phyloP scores from a whole-genome alignment of 2,329 filamentous ascomycete genomes.

The Camillea tinctor region DNA sequence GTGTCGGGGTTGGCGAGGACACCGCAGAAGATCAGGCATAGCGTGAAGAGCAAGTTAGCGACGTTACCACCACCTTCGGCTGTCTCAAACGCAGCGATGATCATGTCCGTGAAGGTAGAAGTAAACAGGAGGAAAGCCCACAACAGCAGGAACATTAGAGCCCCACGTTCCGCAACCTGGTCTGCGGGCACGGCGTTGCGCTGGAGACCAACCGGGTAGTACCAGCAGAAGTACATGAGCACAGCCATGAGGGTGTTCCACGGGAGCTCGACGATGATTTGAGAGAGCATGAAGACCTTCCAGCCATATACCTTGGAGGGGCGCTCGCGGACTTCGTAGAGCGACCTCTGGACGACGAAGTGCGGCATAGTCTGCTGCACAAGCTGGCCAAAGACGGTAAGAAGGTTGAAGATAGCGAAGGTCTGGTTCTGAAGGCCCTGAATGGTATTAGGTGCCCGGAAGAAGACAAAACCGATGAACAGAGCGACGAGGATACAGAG shows the following conservation, averaged over 20 bases:
- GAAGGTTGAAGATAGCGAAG: constrained; percentile 81
- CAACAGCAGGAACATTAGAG: constrained; percentile 75
- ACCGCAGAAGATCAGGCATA: constrained; percentile 73
- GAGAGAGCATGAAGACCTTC: constrained; percentile 80
- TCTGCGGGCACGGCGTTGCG: constrained; percentile 63
- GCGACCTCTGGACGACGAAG: constrained; percentile 75
- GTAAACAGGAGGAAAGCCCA: constrained; percentile 76
- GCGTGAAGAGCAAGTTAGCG: constrained; percentile 70
- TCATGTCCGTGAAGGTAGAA: constrained; percentile 75
- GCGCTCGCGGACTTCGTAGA: constrained; percentile 83
- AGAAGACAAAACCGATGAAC: constrained; percentile 83
- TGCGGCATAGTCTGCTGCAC: constrained; percentile 82
- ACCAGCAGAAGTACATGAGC: constrained; percentile 80
- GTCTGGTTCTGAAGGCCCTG: constrained; percentile 84
- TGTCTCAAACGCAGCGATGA: constrained; percentile 72
- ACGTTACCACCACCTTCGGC: constrained; percentile 76
- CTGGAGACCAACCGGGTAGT: constrained; percentile 81
- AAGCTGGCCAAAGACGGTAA: constrained; percentile 78
- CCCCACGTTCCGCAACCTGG: constrained; percentile 66
- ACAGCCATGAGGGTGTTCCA: constrained; percentile 77
- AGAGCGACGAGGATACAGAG: constrained; percentile 66
- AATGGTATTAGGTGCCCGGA: constrained; percentile 65
- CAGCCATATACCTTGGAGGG: constrained; percentile 83
- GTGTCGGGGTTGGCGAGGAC: constrained; percentile 62
- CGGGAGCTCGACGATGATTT: constrained; percentile 81